phyloP scores from a whole-genome alignment of 2,329 filamentous ascomycete species.

The Fusarium sp. region DNA sequence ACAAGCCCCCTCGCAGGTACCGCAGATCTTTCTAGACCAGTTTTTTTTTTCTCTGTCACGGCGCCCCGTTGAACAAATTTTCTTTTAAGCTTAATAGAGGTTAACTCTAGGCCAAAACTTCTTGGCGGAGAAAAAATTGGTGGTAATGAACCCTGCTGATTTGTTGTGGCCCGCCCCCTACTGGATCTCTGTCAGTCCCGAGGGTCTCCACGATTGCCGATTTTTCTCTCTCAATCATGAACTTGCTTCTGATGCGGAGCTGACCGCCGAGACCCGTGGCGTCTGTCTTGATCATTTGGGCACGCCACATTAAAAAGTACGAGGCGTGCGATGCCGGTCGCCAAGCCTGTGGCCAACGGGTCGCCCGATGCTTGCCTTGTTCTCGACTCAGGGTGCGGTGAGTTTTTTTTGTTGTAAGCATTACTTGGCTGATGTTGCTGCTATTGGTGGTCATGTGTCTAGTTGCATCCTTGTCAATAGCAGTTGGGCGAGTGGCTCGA shows the following conservation, averaged over 20 bases:
- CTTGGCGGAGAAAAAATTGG: background rate
- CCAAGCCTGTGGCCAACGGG: background rate
- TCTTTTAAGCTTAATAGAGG: background rate
- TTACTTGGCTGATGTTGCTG: background rate
- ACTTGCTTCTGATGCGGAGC: background rate
- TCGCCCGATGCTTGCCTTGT: background rate
- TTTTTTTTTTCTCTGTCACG: background rate
- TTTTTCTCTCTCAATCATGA: background rate
- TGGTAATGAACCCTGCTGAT: background rate
- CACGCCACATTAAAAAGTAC: background rate
- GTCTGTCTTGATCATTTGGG: background rate
- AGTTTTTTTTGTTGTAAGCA: background rate
- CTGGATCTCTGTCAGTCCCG: background rate
- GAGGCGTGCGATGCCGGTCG: background rate
- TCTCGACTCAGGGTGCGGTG: background rate
- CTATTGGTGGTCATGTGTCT: background rate
- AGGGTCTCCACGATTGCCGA: background rate
- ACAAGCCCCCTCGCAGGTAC: background rate
- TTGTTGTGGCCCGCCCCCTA: background rate
- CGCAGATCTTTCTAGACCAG: background rate
- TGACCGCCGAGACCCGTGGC: background rate
- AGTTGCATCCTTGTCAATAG: background rate
- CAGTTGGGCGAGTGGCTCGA: background rate
- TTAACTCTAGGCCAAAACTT: background rate
- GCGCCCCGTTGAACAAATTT: background rate